phyloP scores from a whole-genome alignment of 257 asterid species.

The Euphrasia confusa region DNA sequence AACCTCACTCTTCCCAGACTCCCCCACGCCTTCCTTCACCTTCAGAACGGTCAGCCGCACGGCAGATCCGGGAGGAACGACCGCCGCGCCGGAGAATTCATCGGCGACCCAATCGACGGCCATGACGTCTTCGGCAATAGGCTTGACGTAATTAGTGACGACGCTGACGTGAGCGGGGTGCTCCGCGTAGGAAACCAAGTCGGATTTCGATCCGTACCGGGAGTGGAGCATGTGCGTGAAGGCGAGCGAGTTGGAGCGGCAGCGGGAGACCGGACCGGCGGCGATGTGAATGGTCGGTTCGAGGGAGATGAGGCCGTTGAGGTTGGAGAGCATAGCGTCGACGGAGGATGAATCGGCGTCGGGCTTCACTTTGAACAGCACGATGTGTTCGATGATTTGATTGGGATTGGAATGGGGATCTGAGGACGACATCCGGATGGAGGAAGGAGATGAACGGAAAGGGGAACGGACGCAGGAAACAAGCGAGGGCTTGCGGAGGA shows the following conservation, averaged over 20 bases:
- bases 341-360: conserved; percentile 44
- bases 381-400: conserved; percentile 70
- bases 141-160: conserved; percentile 39
- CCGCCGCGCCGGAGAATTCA: conserved; percentile 30
- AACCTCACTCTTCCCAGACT: conserved; percentile 41
- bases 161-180: conserved; percentile 60
- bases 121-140: conserved; percentile 58
- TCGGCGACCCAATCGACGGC: conserved; percentile 62
- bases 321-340: conserved; percentile 57
- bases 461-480: conserved; percentile 22
- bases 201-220: conserved; percentile 54
- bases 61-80: conserved; percentile 44
- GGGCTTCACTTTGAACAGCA: conserved; percentile 68
- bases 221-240: conserved; percentile 83
- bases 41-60: conserved; percentile 49
- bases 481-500: neutral
- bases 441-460: conserved; percentile 8
- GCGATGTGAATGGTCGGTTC: conserved; percentile 51
- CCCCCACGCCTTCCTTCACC: conserved; percentile 47
- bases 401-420: conserved; percentile 19
- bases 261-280: conserved; percentile 56
- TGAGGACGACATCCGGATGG: conserved; percentile 33
- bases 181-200: conserved; percentile 44
- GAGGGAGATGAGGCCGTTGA: conserved; percentile 52
- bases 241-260: conserved; percentile 42